Percentiles rank a stretch among this genome's conserved stretches.
phyloP scores from a whole-genome alignment of 1,284 basidiomycete genomes.

The Meira nashicola region DNA sequence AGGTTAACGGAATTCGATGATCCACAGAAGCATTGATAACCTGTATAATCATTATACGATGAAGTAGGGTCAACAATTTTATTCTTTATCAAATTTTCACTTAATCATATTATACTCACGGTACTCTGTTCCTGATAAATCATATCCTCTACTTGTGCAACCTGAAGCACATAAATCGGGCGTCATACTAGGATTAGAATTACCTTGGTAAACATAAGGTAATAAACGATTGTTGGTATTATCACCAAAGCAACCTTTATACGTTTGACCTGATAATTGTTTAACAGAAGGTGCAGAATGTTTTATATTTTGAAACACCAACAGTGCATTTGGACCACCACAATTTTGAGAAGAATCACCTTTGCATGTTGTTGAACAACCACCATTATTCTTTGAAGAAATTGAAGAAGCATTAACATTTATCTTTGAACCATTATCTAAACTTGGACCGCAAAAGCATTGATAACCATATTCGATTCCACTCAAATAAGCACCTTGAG shows the following conservation, averaged over 20 bases:
- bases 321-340: background rate
- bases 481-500: background rate
- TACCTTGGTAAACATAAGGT: background rate
- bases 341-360: background rate
- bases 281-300: background rate
- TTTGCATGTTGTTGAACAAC: background rate
- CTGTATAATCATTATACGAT: background rate
- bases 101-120: no score
- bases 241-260: conserved; percentile 3
- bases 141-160: conserved; percentile 3
- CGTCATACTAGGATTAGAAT: conserved; percentile 4
- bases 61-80: no score
- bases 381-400: background rate
- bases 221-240: background rate
- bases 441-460: background rate
- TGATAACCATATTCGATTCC: conserved; percentile 4
- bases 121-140: background rate
- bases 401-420: background rate
- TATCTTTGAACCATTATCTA: background rate
- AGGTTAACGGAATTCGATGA: background rate
- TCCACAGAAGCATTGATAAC: conserved; percentile 6
- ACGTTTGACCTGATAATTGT: background rate
- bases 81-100: no score
- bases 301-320: background rate
- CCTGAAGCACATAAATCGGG: background rate